Conservation (phyloP, 345 rosid species). For the Gossypium australe region DNA sequence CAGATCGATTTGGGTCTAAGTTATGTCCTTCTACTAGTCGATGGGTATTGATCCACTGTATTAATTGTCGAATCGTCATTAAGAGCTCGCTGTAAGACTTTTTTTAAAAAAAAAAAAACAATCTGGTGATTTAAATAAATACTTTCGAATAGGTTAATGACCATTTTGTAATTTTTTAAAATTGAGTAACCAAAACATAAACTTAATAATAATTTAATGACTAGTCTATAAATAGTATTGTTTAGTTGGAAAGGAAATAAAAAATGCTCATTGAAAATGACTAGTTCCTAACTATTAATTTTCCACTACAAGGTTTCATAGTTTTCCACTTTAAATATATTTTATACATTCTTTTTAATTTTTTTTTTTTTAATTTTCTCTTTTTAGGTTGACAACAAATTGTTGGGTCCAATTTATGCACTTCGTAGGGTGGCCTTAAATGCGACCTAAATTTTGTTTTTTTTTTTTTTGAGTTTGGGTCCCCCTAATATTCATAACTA, state of each 20-base stretch:
- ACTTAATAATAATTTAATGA: no score
- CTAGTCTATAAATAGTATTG: neutral
- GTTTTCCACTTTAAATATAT: neutral
- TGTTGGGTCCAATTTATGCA: constrained; percentile 3
- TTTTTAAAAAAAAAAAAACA: no score
- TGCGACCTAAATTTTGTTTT: constrained; percentile 21
- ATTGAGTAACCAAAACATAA: no score
- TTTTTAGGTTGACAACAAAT: constrained; percentile 19
- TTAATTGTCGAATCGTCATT: no score
- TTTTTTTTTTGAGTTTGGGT: neutral
- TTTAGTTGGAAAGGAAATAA: constrained; percentile 21
- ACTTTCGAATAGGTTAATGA: no score
- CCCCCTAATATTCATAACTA: constrained; percentile 21
- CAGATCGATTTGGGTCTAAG: no score
- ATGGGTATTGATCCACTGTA: no score
- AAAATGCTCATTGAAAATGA: constrained; percentile 38
- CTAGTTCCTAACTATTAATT: constrained; percentile 43
- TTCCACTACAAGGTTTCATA: constrained; percentile 20
- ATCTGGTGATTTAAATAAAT: no score
- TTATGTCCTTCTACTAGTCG: no score
- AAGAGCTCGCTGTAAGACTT: no score
- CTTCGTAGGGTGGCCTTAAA: constrained; percentile 23
- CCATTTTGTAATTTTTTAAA: no score
- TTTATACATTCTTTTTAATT: neutral
- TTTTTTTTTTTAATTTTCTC: neutral